Conservation (phyloP, 192 early-diverging fungal species). For the Coemansia sp. region DNA sequence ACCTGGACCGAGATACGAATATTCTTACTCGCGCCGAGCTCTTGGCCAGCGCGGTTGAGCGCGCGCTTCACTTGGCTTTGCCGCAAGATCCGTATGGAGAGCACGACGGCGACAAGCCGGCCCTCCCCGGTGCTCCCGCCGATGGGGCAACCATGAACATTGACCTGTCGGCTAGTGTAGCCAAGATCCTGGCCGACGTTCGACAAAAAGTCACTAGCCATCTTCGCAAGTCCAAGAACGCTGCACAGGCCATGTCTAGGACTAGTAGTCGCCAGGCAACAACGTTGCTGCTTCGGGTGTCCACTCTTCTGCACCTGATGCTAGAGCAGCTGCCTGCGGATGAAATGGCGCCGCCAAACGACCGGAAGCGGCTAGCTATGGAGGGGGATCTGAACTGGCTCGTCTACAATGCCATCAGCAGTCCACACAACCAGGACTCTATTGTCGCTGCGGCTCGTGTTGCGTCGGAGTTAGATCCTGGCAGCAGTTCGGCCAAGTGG, state of each 20-base stretch:
- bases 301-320: constrained; percentile 8
- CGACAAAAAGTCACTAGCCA: background rate
- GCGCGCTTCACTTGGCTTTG: constrained; percentile 23
- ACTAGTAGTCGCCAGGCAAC: background rate
- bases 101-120: background rate
- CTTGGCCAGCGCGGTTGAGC: constrained; percentile 20
- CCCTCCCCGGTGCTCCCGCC: background rate
- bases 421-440: constrained; percentile 9
- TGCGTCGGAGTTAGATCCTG: constrained; percentile 3
- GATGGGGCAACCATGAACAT: constrained; percentile 3
- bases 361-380: background rate
- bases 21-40: constrained; percentile 19
- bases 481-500: background rate
- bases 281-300: constrained; percentile 15
- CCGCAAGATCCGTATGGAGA: constrained; percentile 1
- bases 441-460: constrained; percentile 20
- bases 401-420: constrained; percentile 10
- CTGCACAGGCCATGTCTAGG: background rate
- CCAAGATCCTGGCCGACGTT: constrained; percentile 2
- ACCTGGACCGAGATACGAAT: background rate
- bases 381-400: constrained; percentile 27
- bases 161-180: constrained; percentile 11
- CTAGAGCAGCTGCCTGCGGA: constrained; percentile 1
- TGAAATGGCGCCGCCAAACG: background rate
- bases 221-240: background rate